phyloP scores from a whole-genome alignment of 495 filamentous ascomycete species.

The Penicillium canariense region DNA sequence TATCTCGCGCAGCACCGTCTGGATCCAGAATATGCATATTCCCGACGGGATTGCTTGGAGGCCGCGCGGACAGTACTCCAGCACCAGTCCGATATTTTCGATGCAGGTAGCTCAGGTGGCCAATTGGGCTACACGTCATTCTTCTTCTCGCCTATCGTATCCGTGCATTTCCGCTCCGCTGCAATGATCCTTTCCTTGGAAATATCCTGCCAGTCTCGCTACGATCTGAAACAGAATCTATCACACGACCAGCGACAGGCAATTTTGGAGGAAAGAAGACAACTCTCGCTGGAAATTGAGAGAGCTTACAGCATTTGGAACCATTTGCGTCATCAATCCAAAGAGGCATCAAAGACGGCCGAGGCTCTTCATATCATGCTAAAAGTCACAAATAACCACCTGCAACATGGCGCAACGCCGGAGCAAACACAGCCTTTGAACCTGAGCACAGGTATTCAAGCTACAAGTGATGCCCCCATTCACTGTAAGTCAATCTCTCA shows the following conservation, averaged over 20 bases:
- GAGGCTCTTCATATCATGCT: constrained; percentile 21
- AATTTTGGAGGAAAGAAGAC: constrained; percentile 4
- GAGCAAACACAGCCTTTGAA: background rate
- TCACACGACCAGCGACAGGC: background rate
- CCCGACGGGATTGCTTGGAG: constrained; percentile 71
- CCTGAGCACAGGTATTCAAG: background rate
- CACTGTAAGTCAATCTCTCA: background rate
- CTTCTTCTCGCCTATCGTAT: constrained; percentile 21
- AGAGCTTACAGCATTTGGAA: constrained; percentile 18
- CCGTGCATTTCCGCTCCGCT: constrained; percentile 18
- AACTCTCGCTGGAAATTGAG: constrained; percentile 12
- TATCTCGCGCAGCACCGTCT: constrained; percentile 66
- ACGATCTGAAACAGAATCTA: constrained; percentile 19
- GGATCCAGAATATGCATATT: constrained; percentile 69
- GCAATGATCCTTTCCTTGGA: constrained; percentile 23
- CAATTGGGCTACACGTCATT: constrained; percentile 23
- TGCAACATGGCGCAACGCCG: constrained; percentile 10
- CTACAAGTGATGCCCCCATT: background rate
- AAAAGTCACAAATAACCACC: constrained; percentile 13
- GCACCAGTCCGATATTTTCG: constrained; percentile 70
- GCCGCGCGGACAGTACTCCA: constrained; percentile 69
- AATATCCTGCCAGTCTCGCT: constrained; percentile 21
- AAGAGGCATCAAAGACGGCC: constrained; percentile 19
- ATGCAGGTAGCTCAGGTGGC: constrained; percentile 64
- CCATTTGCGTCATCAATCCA: constrained; percentile 14